Evolutionary conservation across 202 grass and related monocot genomes (phyloP), one percentile per base, ranked within the genome.

Genomic region (Setaria italica): DNA sequence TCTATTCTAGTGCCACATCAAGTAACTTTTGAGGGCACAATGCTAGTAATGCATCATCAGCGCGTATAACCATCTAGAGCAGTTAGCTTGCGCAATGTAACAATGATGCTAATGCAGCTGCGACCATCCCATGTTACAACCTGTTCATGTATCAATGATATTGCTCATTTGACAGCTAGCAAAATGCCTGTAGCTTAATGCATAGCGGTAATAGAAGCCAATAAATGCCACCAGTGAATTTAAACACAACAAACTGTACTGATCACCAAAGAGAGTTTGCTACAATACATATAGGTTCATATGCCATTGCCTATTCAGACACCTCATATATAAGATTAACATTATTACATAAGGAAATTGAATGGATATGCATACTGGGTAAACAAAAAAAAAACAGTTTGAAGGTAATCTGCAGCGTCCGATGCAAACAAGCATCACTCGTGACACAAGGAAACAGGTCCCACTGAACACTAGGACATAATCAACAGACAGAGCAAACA

Each of bases 321-420:
- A 73, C 7, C 1, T 10, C 21, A 69, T 14, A 16, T 69, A 72
- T 74, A 35, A 68, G 32, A 59, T 76, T 37, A 11, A 35, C 33
- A 41, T 62, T 20, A 54, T 17, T 70, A 71, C 2, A 76, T 25
- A 6, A 70, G 7, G 20, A 86, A 72, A 78, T 11, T 57, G 9
- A 21, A 56, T 3, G 10, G 15, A 72, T 62, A 66, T 57, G 57
- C 45, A 76, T 17, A 75, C 12, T 15, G 65, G 16, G 33, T 13
- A 85, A 67, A 76, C 30, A 29, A 25, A 25, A 74, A 73, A 42
- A 68, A 20, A 74, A 76, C 13, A 62, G 6, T 80, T 62, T 56
- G 32, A 37, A 60, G 1, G 60, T 33, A 69, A 80, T 62, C 68
- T 19, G 19, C 20, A 48, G 43, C 43, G 9, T 56, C 29, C 46